These are phyloP conservation scores for Solanum chacoense DNA, from an alignment of 305 asterid genomes.

Conservation along the genomic window DNA sequence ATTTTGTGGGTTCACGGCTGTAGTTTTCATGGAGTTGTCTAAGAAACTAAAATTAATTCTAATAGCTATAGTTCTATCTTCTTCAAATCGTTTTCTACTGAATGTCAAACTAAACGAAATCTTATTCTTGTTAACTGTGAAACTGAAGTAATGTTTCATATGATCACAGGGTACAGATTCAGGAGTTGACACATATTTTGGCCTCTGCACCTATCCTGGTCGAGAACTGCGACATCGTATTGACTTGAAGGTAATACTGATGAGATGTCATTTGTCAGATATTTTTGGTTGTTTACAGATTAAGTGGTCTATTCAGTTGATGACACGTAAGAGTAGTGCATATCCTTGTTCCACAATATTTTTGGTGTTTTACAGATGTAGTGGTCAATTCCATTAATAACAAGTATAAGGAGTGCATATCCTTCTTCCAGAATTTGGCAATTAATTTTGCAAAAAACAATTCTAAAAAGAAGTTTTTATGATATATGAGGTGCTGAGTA, in stretches of 20 bases:
- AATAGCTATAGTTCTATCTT: not conserved
- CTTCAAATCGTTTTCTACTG: not conserved
- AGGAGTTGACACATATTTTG: slow-evolving; percentile 91
- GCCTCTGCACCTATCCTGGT: slow-evolving; percentile 88
- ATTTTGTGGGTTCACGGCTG: not conserved
- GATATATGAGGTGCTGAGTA: not conserved
- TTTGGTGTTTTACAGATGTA: not conserved
- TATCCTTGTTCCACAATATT: not conserved
- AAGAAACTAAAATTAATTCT: not conserved
- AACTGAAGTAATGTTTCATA: not conserved
- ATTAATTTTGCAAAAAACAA: not conserved
- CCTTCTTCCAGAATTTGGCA: not conserved
- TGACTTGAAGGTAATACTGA: slow-evolving; percentile 58
- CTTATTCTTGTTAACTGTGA: not conserved
- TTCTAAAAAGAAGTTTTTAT: not conserved
- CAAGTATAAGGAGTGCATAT: not conserved
- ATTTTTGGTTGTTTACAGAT: not conserved
- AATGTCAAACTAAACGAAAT: not conserved
- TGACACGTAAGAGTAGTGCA: not conserved
- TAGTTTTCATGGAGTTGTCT: not conserved
- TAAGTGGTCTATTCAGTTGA: not conserved
- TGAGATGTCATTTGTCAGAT: not conserved
- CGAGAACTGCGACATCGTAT: slow-evolving; percentile 81
- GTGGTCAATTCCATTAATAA: not conserved
- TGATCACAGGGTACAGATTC: slow-evolving; percentile 62